Base-by-base conservation (phyloP, 805 yeast species). In the Kodamaea jinghongensis region DNA sequence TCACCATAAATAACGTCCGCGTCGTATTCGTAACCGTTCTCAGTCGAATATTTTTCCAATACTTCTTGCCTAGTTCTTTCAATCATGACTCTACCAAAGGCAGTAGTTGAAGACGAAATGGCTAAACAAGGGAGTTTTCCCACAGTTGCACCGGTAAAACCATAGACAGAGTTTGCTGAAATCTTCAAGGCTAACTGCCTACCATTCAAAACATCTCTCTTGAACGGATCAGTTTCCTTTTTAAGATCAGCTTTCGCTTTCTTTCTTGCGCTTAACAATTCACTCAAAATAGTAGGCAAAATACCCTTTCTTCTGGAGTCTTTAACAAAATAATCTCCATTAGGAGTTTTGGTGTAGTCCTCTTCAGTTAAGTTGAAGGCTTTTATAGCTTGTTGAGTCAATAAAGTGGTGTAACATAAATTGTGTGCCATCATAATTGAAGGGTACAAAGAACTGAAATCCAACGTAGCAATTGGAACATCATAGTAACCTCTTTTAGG, bases 341-440 rank as follows among this genome's bases (percentile, higher is more conserved):
- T 91, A 0, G 99, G 99, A 0, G 98, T 85, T 26, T 72, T 66
- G 1, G 85, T 81, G 59, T 91, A 93, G 56, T 93, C 98, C 40
- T 76, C 79, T 46, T 83, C 79, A 31, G 73, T 69, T 28, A 95
- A 66, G 0, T 70, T 70, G 43, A 83, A 70, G 31, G 84, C 73
- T 31, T 81, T 78, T 30, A 88, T 82, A 0, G 93, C 76, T 31
- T 75, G 77, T 45, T 76, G 79, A 49, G 78, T 83, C 38, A 91
- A 63, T 32, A 93, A 67, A 0, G 99, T 90, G 0, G 99, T 93
- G 61, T 93, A 93, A 60, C 99, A 93, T 43, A 93, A 67, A 60
- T 93, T 93, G 63, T 93, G 98, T 0, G 99, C 99, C 95, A 95
- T 93, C 96, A 93, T 90, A 54, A 93, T 93, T 43, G 96, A 87